Conservation (phyloP, 345 rosid genomes). For the Bruguiera sexangula region DNA sequence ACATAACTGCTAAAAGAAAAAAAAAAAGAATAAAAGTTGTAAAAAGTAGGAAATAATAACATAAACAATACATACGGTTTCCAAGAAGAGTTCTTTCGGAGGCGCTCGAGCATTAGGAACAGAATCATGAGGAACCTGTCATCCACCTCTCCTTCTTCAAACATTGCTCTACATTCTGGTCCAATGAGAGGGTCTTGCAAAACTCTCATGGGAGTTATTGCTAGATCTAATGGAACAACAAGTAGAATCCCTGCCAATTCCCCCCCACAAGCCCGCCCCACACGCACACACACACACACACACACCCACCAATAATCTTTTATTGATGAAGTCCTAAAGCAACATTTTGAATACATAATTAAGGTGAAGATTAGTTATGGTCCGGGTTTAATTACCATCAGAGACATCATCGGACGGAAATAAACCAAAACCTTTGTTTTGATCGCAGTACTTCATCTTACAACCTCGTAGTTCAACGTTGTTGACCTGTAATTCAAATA, state of each 20-base stretch:
- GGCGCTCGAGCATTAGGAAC: slow-evolving; percentile 73
- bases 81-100: slow-evolving; percentile 74
- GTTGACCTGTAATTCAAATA: slow-evolving; percentile 46
- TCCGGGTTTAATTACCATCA: slow-evolving; percentile 35
- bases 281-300: too few relatives aligned
- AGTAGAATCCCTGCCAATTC: slow-evolving; percentile 58
- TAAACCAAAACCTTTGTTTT: slow-evolving; percentile 68
- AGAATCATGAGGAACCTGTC: slow-evolving; percentile 81
- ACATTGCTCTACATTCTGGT: slow-evolving; percentile 78
- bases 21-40: background rate
- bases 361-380: background rate
- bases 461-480: slow-evolving; percentile 71
- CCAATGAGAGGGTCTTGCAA: slow-evolving; percentile 89
- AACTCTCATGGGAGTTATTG: slow-evolving; percentile 95
- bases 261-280: background rate
- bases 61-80: slow-evolving; percentile 58
- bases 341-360: background rate
- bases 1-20: background rate
- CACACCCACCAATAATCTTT: too few relatives aligned
- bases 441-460: slow-evolving; percentile 50
- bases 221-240: slow-evolving; percentile 76
- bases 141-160: slow-evolving; percentile 77
- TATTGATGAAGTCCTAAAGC: too few relatives aligned
- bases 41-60: background rate
- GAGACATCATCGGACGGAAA: slow-evolving; percentile 42